Conservation (phyloP, 2,329 filamentous ascomycete species). For the Dactylella cylindrospora region DNA sequence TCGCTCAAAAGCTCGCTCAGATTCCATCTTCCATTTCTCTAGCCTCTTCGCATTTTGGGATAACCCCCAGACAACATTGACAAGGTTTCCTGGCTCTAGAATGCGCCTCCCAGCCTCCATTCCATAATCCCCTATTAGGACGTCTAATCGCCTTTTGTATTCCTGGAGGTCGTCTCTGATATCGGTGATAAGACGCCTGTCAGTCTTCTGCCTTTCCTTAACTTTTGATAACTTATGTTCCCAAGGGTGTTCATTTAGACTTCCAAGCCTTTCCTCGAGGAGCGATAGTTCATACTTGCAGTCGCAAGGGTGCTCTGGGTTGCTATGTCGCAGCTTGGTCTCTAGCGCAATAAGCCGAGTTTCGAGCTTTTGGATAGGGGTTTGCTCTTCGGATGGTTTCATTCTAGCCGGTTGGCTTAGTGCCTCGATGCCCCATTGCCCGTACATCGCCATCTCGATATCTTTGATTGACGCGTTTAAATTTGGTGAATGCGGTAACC, state of each 20-base stretch:
- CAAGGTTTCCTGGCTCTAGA: too few relatives aligned
- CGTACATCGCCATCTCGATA: too few relatives aligned
- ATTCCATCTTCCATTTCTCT: too few relatives aligned
- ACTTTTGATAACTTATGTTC: slow-evolving; percentile 11
- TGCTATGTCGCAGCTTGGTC: slow-evolving; percentile 34
- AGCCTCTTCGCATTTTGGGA: too few relatives aligned
- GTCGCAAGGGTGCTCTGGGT: slow-evolving; percentile 34
- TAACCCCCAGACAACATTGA: too few relatives aligned
- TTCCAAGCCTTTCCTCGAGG: slow-evolving; percentile 29
- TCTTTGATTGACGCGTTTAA: too few relatives aligned
- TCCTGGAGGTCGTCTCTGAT: slow-evolving; percentile 20
- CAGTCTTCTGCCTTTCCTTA: slow-evolving; percentile 17
- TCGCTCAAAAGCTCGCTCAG: too few relatives aligned
- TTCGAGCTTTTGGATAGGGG: slow-evolving; percentile 13
- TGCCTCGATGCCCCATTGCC: too few relatives aligned
- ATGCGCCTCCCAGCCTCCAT: too few relatives aligned
- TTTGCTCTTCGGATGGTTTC: too few relatives aligned
- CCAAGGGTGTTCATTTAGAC: slow-evolving; percentile 20
- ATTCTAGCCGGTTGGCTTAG: too few relatives aligned
- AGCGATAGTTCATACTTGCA: slow-evolving; percentile 40
- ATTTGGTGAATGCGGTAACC: too few relatives aligned
- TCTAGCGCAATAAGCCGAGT: slow-evolving; percentile 32
- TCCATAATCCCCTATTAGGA: slow-evolving; percentile 13
- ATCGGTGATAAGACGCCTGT: slow-evolving; percentile 10
- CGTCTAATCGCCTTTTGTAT: slow-evolving; percentile 8